Evolutionary conservation across 2,329 filamentous ascomycete genomes (phyloP).

Genomic region (Venturia nashicola): DNA sequence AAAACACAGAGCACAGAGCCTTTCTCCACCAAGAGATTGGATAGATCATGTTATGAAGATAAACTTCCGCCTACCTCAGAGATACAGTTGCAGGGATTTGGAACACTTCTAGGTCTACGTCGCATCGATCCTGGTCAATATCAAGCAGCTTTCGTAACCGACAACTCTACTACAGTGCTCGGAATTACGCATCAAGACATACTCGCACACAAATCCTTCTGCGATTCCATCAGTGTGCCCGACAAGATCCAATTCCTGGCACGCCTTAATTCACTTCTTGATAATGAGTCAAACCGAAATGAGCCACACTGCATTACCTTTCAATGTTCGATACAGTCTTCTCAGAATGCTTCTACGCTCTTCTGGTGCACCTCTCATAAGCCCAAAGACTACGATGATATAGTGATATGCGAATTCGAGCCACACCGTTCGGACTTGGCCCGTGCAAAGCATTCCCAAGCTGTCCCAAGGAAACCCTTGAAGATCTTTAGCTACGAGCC

Average conservation of each 20-base stretch:
- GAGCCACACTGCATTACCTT: background rate
- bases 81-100: background rate
- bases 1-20: background rate
- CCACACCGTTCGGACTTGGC: background rate
- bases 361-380: background rate
- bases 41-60: background rate
- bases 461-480: background rate
- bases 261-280: background rate
- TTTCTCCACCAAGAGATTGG: background rate
- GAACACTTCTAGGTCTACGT: background rate
- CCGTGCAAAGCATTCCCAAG: background rate
- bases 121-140: background rate
- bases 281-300: background rate
- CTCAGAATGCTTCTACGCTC: background rate
- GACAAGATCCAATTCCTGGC: background rate
- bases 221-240: background rate
- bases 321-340: background rate
- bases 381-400: background rate
- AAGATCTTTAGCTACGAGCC: background rate
- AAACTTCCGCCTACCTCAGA: background rate
- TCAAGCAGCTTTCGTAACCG: background rate
- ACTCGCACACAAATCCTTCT: background rate
- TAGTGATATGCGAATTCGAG: background rate
- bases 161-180: background rate
- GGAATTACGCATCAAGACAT: background rate